A percentile compares a stretch with the other conserved stretches of the same genome.
These are phyloP conservation scores for Trypanosoma platydactyli DNA, from an alignment of 208 protist species.

Conservation along the genomic window DNA sequence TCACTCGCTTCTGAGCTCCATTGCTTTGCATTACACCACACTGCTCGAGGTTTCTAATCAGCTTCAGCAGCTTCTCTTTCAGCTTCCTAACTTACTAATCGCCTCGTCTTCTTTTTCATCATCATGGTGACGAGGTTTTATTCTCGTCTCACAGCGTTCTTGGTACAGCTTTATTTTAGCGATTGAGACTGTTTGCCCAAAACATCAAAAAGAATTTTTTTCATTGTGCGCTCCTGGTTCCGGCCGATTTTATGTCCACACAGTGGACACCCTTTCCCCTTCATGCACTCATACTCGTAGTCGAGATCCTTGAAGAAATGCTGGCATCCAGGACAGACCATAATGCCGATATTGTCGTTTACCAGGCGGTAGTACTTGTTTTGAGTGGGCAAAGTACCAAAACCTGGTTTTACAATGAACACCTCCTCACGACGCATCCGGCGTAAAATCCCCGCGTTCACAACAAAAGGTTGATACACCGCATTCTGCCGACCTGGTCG, in stretches of 20 bases:
- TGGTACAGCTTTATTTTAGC: neutral
- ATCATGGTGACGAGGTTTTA: neutral
- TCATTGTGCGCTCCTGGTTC: slow-evolving; percentile 55
- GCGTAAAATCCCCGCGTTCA: slow-evolving; percentile 74
- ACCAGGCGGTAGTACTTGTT: slow-evolving; percentile 92
- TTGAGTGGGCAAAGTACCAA: slow-evolving; percentile 60
- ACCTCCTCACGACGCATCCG: slow-evolving; percentile 86
- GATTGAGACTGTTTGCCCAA: slow-evolving; percentile 14
- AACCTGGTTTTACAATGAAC: slow-evolving; percentile 78
- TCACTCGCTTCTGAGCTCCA: no score
- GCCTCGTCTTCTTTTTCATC: no score
- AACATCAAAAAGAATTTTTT: slow-evolving; percentile 52
- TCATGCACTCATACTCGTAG: slow-evolving; percentile 91
- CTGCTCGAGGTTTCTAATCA: no score
- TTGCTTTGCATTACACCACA: no score
- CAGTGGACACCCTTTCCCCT: slow-evolving; percentile 86
- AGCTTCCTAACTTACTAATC: no score
- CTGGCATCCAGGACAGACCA: slow-evolving; percentile 89
- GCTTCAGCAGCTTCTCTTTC: no score
- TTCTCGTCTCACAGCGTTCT: neutral
- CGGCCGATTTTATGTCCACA: slow-evolving; percentile 78
- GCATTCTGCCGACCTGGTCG: slow-evolving; percentile 62
- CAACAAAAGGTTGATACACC: slow-evolving; percentile 85
- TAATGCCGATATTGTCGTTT: slow-evolving; percentile 69
- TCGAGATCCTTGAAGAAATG: slow-evolving; percentile 93